Evolutionary conservation across 306 rosid genomes (phyloP).

Genomic region (Rubus parviflorus): DNA sequence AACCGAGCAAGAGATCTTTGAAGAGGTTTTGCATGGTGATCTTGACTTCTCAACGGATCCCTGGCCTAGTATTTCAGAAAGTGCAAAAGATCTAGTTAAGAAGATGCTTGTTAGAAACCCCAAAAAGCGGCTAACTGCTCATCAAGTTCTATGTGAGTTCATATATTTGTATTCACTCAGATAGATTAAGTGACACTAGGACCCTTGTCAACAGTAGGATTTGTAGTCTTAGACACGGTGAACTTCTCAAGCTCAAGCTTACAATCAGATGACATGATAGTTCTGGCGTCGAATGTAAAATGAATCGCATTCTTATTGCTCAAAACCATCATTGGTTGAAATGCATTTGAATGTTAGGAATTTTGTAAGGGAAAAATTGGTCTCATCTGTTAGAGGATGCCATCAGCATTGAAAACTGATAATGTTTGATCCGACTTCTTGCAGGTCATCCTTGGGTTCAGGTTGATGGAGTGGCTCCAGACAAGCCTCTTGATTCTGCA

Average conservation of each 20-base stretch:
- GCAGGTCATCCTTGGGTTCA: constrained; percentile 95
- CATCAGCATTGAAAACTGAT: background rate
- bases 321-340: background rate
- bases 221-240: background rate
- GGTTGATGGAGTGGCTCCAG: constrained; percentile 80
- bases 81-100: constrained; percentile 79
- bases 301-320: background rate
- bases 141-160: constrained; percentile 72
- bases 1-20: constrained; percentile 66
- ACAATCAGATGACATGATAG: background rate
- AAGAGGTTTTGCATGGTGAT: constrained; percentile 58
- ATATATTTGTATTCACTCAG: background rate
- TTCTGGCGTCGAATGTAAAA: background rate
- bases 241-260: background rate
- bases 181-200: background rate
- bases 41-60: constrained; percentile 79
- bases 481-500: constrained; percentile 85
- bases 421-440: constrained; percentile 30
- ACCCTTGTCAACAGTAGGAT: background rate
- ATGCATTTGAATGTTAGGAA: background rate
- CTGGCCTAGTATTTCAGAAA: constrained; percentile 78
- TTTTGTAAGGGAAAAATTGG: background rate
- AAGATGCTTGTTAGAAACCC: constrained; percentile 84
- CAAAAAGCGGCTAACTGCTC: constrained; percentile 62
- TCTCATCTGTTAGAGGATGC: background rate